Base-by-base conservation (phyloP, 2,329 filamentous ascomycete genomes). In the Cytospora paraplurivora region DNA sequence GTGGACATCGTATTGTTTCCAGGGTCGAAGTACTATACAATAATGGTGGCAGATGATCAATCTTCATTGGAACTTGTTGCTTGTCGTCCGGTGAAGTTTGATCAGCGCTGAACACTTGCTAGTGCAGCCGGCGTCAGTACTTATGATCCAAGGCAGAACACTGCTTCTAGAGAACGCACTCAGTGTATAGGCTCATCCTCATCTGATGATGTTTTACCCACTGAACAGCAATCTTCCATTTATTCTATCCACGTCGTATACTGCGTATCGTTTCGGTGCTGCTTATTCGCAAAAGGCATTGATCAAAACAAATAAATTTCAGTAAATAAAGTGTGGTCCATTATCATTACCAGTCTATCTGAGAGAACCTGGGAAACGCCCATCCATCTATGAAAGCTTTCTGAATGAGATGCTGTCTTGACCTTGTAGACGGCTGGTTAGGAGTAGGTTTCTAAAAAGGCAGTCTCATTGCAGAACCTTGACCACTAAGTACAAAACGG, bases 401-500 rank as follows among this genome's bases (percentile, higher is more conserved):
- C 37, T 19, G 53, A 52, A 49, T 44, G 51, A 55, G 37, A 55
- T 55, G 51, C 38, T 52, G 34, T 55, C 59, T 53, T 53, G 19
- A 55, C 15, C 27, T 47, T 33, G 32, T 33, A 52, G 50, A 52
- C 49, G 51, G 32, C 54, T 44, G 51, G 34, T 52, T 35, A 49
- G 27, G 59, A 47, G 59, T 33, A 49, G 37, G 51, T 44, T 64
- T 64, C 59, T 51, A 59, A 44, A 59, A 34, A 32, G 65, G 53
- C 56, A 61, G 60, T 67, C 57, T 67, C 47, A 65, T 65, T 67
- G 52, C 55, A 33, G 52, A 56, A 63, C 56, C 56, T 37, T 61
- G 56, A 65, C 62, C 51, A 55, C 33, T 60, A 67, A 64, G 55
- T 58, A 67, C 55, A 60, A 62, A 65, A 62, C 62, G 55, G 50